Evolutionary conservation across 1,139 yeast genomes (phyloP).

Genomic region (Hanseniaspora gamundiae): DNA sequence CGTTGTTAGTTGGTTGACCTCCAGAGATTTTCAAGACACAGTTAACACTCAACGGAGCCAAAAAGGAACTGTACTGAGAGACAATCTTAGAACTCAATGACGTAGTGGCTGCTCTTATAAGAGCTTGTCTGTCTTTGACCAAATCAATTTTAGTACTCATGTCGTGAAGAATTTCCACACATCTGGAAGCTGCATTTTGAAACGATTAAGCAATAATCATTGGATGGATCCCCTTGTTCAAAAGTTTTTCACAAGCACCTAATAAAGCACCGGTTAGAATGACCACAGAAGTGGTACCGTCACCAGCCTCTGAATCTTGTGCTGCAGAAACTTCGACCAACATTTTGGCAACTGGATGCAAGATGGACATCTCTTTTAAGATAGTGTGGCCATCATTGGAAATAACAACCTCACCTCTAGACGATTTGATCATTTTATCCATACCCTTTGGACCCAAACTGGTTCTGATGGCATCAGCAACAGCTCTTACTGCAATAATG

Average conservation of each 20-base stretch:
- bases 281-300: conserved; percentile 96
- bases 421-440: conserved; percentile 98
- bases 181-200: conserved; percentile 81
- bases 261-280: conserved; percentile 87
- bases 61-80: conserved; percentile 70
- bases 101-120: conserved; percentile 87
- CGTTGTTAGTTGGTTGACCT: conserved; percentile 42
- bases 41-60: conserved; percentile 93
- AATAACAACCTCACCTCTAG: conserved; percentile 82
- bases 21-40: conserved; percentile 73
- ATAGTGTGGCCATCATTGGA: conserved; percentile 98
- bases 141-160: conserved; percentile 74
- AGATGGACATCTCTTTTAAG: conserved; percentile 90
- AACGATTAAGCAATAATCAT: conserved; percentile 89
- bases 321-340: conserved; percentile 95
- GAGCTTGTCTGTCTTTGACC: conserved; percentile 56
- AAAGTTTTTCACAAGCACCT: conserved; percentile 86
- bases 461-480: conserved; percentile 95
- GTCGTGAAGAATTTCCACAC: conserved; percentile 61
- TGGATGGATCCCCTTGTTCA: conserved; percentile 90
- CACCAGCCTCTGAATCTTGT: conserved; percentile 97
- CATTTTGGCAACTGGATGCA: conserved; percentile 98
- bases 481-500: conserved; percentile 92
- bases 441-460: conserved; percentile 97
- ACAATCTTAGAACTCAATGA: conserved; percentile 92